Evolutionary conservation across 31 red algal species (phyloP), one percentile per base, ranked within the genome.

Genomic region (Odonthalia washingtoniensis): DNA sequence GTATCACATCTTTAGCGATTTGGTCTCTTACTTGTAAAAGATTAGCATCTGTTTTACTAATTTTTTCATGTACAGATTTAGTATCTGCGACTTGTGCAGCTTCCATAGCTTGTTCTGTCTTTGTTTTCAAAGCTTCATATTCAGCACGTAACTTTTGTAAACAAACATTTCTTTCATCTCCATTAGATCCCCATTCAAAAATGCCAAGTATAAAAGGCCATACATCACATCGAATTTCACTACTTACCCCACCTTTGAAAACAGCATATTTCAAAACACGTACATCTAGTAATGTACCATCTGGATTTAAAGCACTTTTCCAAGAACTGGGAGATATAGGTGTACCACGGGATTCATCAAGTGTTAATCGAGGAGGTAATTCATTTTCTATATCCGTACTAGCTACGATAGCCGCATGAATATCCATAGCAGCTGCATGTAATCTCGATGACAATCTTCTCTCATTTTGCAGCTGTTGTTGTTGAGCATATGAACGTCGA

Each of bases 191-290:
- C 95, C 95, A 97, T 32, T 36, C 42, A 70, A 83, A 94, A 49
- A 94, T 89, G 12, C 91, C 95, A 14, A 94, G 65, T 0, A 97
- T 37, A 62, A 87, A 94, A 2, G 91, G 91, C 94, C 94, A 96
- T n/a, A 88, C 52, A 46, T 40, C 74, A 26, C 41, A 37, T 31
- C 94, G 94, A 9, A 75, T 65, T 61, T 69, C 78, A 27, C 36
- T 27, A 26, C 89, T 85, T 18, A 96, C 77, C 74, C 94, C 94
- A 36, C 94, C 94, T 49, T 82, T 76, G 65, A 91, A 96, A 3
- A 96, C 73, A 44, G 88, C 94, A 60, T 75, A 84, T 49, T 72
- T 81, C 57, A 89, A 27, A 1, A 91, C 94, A 30, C 57, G 75
- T 74, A 80, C 74, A 83, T 96, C 94, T 82, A 53, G 35, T 24